Evolutionary conservation across 805 yeast genomes (phyloP).

Genomic region (Hemisphaericaspora nanyangensis): DNA sequence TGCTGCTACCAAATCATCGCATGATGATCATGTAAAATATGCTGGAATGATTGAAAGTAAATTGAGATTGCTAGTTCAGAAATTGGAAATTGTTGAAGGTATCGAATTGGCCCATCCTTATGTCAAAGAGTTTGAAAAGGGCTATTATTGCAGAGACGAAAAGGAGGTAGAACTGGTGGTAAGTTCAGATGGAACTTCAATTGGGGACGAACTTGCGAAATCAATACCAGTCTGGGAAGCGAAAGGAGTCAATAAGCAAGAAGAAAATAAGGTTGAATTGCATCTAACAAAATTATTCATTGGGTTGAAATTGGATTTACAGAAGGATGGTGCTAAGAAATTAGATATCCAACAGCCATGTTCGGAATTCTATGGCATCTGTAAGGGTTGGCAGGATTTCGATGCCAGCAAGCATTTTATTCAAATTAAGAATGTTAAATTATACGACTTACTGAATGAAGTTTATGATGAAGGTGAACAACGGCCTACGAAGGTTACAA

Average conservation of each 20-base stretch:
- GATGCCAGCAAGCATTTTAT: constrained; percentile 59
- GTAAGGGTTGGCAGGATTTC: constrained; percentile 70
- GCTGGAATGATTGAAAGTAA: constrained; percentile 91
- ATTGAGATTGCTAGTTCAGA: constrained; percentile 74
- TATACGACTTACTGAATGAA: constrained; percentile 78
- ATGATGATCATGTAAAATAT: constrained; percentile 87
- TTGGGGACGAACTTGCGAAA: constrained; percentile 37
- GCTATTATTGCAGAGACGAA: constrained; percentile 28
- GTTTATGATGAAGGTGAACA: constrained; percentile 74
- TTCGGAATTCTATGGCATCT: constrained; percentile 76
- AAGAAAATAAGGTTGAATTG: not conserved
- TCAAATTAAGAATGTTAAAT: constrained; percentile 58
- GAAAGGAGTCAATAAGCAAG: not conserved
- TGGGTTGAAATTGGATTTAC: constrained; percentile 59
- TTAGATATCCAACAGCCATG: constrained; percentile 89
- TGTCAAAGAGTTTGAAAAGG: constrained; percentile 54
- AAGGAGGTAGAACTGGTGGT: not conserved
- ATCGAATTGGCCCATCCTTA: constrained; percentile 87
- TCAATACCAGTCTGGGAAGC: constrained; percentile 3
- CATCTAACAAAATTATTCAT: constrained; percentile 75
- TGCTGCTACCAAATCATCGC: constrained; percentile 66
- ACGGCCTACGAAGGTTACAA: not conserved
- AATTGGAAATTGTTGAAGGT: constrained; percentile 73
- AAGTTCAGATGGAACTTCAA: constrained; percentile 42
- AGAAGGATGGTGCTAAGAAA: constrained; percentile 39